Percentiles rank a stretch among this genome's conserved stretches.
Conservation (phyloP, 768 basidiomycete genomes). For the Tylopilus plumbeoviolaceoides region DNA sequence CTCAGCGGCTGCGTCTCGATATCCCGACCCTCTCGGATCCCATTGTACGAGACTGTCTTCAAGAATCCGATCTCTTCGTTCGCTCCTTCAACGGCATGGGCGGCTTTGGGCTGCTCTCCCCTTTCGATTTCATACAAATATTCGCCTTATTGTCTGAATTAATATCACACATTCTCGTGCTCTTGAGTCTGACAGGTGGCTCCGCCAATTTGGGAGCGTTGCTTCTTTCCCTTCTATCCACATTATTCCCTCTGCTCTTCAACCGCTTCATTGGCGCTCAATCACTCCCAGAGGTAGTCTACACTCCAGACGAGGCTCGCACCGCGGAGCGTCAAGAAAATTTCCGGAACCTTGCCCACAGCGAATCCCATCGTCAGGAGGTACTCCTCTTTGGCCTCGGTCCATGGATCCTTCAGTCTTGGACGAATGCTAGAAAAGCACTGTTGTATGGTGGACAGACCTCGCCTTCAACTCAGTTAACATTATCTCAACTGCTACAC, state of each 20-base stretch:
- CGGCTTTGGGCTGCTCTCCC: constrained; percentile 75
- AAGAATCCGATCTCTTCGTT: constrained; percentile 82
- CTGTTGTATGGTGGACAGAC: constrained; percentile 54
- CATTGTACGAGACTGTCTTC: constrained; percentile 68
- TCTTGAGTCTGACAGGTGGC: constrained; percentile 57
- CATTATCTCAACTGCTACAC: constrained; percentile 44
- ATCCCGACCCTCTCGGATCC: constrained; percentile 77
- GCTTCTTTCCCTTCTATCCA: constrained; percentile 57
- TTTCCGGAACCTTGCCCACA: constrained; percentile 71
- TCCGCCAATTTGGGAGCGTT: constrained; percentile 53
- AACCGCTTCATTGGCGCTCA: constrained; percentile 44
- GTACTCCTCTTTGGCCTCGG: constrained; percentile 78
- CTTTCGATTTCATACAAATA: constrained; percentile 73
- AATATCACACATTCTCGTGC: constrained; percentile 63
- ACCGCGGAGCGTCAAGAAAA: constrained; percentile 69
- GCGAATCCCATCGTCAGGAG: constrained; percentile 74
- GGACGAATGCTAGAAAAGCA: constrained; percentile 61
- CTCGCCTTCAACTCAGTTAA: constrained; percentile 34
- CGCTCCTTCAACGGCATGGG: constrained; percentile 72
- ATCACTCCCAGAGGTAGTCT: constrained; percentile 40
- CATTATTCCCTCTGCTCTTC: constrained; percentile 55
- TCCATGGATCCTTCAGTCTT: constrained; percentile 79
- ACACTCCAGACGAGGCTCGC: constrained; percentile 54
- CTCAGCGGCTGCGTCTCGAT: constrained; percentile 72
- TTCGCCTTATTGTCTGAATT: constrained; percentile 70